phyloP scores from a whole-genome alignment of 306 rosid species.

The Betula pendula region DNA sequence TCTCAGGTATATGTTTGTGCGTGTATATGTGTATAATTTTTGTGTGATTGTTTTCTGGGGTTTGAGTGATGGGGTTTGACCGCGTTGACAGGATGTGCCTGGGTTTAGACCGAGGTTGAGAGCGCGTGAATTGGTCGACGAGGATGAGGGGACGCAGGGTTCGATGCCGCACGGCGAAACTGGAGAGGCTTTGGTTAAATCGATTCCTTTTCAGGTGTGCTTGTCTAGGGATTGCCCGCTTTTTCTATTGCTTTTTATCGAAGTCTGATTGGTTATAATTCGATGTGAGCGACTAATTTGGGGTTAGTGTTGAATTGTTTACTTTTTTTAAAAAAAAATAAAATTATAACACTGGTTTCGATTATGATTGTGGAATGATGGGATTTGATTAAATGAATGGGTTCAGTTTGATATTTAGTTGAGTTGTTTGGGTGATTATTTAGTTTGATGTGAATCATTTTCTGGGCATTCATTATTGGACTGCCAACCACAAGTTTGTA shows the following conservation, averaged over 20 bases:
- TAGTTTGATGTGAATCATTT: not conserved
- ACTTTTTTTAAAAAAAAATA: not conserved
- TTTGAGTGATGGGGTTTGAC: not conserved
- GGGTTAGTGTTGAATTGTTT: not conserved
- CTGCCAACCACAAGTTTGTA: no score
- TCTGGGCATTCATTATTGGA: not conserved
- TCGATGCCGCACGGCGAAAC: slow-evolving; percentile 26
- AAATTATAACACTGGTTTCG: not conserved
- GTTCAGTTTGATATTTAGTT: not conserved
- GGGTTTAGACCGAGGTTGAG: not conserved
- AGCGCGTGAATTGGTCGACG: slow-evolving; percentile 20
- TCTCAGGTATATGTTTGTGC: slow-evolving; percentile 12
- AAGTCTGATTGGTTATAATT: not conserved
- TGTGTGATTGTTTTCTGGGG: not conserved
- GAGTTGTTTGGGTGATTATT: not conserved
- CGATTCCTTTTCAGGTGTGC: slow-evolving; percentile 42
- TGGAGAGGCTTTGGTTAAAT: slow-evolving; percentile 26
- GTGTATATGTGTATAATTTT: not conserved
- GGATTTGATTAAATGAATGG: not conserved
- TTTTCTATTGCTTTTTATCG: not conserved
- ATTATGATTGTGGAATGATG: not conserved
- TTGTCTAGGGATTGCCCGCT: not conserved
- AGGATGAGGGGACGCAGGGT: not conserved
- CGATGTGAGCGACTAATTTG: not conserved
- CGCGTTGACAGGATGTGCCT: not conserved